Evolutionary conservation across 768 basidiomycete species (phyloP), one percentile per base, ranked within the genome.

Genomic region (Lentinula detonsa): DNA sequence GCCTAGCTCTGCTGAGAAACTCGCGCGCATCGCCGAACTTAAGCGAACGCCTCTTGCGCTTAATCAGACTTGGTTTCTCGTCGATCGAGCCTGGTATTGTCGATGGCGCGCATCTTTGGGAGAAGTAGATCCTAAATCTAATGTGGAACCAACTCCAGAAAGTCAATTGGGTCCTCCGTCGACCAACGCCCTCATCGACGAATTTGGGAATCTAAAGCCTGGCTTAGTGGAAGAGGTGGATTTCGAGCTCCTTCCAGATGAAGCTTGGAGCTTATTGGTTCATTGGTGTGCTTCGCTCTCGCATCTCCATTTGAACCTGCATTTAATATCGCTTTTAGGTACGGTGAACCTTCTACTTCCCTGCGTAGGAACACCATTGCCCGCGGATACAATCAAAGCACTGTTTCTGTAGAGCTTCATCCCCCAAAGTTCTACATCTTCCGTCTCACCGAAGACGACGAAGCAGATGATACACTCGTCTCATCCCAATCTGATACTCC

Each of bases 51-150:
- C 76, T 45, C 84, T 93, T 80, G 74, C 78, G 34, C 73, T 79
- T 7, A 89, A 89, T 49, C 85, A 93, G 55, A 85, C 79, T 8
- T 95, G 93, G 93, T 93, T 84, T 73, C 74, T 95, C 53, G 78
- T 95, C 33, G 79, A 86, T 21, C 73, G 81, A 53, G 66, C 67
- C 21, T 96, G 93, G 93, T 90, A 82, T 76, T 81, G 81, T 61
- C 82, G 85, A 37, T 95, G 90, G 88, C 73, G 79, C 66, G 91
- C 90, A 10, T 87, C 87, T 68, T 79, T 83, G 0, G 90, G 88
- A 33, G 73, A 84, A 64, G 68, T 77, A 31, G 50, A 52, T 33
- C 57, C 57, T 5, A 59, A 59, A 28, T 87, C 88, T 77, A 92
- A 90, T 73, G 80, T 87, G 66, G 88, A 85, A 16, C 69, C 74